phyloP scores from a whole-genome alignment of 2,329 filamentous ascomycete species.

The Xylariaceae sp. region DNA sequence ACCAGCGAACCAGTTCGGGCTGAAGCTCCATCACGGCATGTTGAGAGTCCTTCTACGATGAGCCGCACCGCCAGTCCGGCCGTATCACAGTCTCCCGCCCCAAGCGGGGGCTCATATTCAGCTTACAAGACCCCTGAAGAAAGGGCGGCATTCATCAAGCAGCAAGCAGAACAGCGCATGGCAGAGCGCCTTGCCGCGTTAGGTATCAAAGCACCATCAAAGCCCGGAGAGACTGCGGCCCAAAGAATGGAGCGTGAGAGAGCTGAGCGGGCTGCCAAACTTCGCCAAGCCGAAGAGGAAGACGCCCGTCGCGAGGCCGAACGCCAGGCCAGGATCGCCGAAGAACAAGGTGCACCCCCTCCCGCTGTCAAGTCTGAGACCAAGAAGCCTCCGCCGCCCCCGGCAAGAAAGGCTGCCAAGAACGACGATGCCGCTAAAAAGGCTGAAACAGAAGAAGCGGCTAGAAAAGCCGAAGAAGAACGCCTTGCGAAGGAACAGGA shows the following conservation, averaged over 20 bases:
- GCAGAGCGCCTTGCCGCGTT: constrained; percentile 90
- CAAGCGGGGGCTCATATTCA: constrained; percentile 64
- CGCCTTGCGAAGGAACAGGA: constrained; percentile 66
- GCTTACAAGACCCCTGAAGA: constrained; percentile 90
- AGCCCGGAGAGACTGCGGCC: constrained; percentile 71
- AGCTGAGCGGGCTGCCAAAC: constrained; percentile 78
- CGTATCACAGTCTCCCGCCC: constrained; percentile 37
- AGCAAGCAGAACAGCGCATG: constrained; percentile 95
- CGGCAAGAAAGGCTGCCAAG: constrained; percentile 64
- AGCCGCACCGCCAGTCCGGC: constrained; percentile 49
- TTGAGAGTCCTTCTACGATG: constrained; percentile 49
- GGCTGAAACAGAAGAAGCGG: constrained; percentile 46
- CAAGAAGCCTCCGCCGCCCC: constrained; percentile 71
- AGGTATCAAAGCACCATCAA: constrained; percentile 78
- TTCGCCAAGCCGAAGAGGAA: constrained; percentile 88
- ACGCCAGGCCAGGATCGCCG: constrained; percentile 73
- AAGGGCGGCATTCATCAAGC: constrained; percentile 90
- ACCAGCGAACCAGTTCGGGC: constrained; percentile 40
- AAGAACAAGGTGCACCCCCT: constrained; percentile 63
- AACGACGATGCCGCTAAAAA: constrained; percentile 41
- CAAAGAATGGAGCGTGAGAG: constrained; percentile 86
- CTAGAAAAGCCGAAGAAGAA: constrained; percentile 60
- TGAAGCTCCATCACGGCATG: constrained; percentile 41
- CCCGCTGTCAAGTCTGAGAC: constrained; percentile 47
- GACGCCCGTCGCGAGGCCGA: constrained; percentile 84